phyloP scores from a whole-genome alignment of 2,329 filamentous ascomycete genomes.

The Stagonosporopsis chrysanthemi region DNA sequence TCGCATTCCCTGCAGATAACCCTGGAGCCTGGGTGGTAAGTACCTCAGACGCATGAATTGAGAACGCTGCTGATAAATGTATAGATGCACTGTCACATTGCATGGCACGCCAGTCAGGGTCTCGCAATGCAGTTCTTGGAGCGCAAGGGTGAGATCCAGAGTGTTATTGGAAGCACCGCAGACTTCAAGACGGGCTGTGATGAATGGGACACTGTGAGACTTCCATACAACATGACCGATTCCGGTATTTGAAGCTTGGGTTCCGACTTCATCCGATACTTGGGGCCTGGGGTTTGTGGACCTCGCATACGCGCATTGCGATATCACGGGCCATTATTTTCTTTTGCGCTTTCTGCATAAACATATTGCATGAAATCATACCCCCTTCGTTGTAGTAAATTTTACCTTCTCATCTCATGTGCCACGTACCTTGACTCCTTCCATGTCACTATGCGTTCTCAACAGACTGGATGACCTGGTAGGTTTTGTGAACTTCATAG shows the following conservation, averaged over 20 bases:
- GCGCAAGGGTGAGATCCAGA: slow-evolving; percentile 35
- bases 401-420: not conserved
- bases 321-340: not conserved
- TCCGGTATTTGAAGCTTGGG: slow-evolving; percentile 34
- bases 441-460: no score
- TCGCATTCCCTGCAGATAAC: slow-evolving; percentile 62
- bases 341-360: not conserved
- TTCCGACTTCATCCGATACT: not conserved
- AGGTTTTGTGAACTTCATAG: no score
- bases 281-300: not conserved
- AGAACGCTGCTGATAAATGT: not conserved
- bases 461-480: no score
- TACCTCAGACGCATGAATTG: not conserved
- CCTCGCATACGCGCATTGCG: not conserved
- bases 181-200: slow-evolving; percentile 38
- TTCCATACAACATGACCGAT: slow-evolving; percentile 45
- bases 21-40: slow-evolving; percentile 53
- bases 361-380: not conserved
- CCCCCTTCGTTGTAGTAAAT: not conserved
- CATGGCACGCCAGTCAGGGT: slow-evolving; percentile 47
- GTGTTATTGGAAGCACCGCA: slow-evolving; percentile 29
- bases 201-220: slow-evolving; percentile 41
- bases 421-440: not conserved
- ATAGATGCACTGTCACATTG: slow-evolving; percentile 46
- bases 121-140: slow-evolving; percentile 64